Evolutionary conservation across 2,329 filamentous ascomycete species (phyloP), one percentile per base, ranked within the genome.

Genomic region (Penicillium griseofulvum): DNA sequence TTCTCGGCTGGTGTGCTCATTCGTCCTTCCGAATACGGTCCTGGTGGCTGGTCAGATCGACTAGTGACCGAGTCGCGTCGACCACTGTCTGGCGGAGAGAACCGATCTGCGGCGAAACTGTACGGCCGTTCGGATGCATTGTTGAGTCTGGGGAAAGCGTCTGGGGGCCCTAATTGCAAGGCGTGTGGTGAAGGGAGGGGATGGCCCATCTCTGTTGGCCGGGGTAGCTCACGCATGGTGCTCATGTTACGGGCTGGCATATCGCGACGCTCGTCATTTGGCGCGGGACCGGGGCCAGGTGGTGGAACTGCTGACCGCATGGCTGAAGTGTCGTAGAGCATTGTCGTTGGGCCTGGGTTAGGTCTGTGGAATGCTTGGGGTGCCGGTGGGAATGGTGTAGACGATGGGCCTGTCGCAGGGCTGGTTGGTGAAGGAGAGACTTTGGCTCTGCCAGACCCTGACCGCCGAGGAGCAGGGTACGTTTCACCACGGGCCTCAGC

Each of bases 401-500:
- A 56, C 16, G 63, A 56, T n/a, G 63, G 60, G n/a, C 63, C 38
- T n/a, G 51, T 59, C 7, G 65, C 62, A n/a, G 68, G 68, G 52
- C 67, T 73, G 19, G 67, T 67, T 17, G 70, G 70, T 3, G 66
- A 68, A 22, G 69, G 63, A 14, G 66, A 61, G 12, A 59, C 57
- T 49, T 71, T 73, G 16, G 61, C 49, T 57, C 66, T 70, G 22
- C 57, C 58, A 12, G 64, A 64, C 14, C 59, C 60, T 10, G 62
- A 59, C 26, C 69, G 59, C 31, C 70, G 65, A 10, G 70, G 64
- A 14, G 71, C 66, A n/a, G 72, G 72, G 55, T 75, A 76, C 16
- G 63, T 62, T 58, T 75, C 72, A 16, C 74, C 73, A 31, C 68
- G 70, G 34, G 72, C 69, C 59, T 75, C 71, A 37, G 74, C 73